Percentiles rank a stretch among this genome's conserved stretches.
Conservation (phyloP, 345 rosid genomes). For the Eucalyptus brandiana region DNA sequence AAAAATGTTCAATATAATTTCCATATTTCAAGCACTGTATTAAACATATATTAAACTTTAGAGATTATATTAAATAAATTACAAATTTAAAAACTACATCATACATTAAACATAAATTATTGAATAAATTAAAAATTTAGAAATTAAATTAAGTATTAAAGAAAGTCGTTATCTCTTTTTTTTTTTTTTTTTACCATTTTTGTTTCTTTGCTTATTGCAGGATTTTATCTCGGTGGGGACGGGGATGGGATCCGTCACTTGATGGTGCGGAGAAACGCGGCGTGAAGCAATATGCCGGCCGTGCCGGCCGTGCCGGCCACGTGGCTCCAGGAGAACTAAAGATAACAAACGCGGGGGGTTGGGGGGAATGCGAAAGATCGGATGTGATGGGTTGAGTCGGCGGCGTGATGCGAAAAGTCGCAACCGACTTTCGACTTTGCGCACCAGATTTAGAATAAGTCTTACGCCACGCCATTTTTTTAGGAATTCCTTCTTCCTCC, state of each 20-base stretch:
- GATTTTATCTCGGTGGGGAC: not conserved
- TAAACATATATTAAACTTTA: accelerated
- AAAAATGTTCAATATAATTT: no score
- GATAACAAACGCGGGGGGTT: not conserved
- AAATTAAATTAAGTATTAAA: no score
- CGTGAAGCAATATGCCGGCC: not conserved
- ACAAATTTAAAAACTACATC: no score
- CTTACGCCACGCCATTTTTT: not conserved
- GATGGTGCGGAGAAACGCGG: not conserved
- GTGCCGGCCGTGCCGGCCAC: not conserved
- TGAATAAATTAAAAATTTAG: accelerated
- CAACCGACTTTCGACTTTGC: not conserved
- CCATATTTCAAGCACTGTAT: accelerated
- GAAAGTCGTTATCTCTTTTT: no score
- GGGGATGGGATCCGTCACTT: not conserved
- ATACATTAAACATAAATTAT: no score
- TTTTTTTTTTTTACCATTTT: no score
- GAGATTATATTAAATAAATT: no score
- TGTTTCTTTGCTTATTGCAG: no score
- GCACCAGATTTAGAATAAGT: not conserved
- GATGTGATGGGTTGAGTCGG: not conserved
- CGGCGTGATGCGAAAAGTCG: not conserved
- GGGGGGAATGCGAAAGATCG: not conserved
- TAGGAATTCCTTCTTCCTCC: not conserved
- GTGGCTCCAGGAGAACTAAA: not conserved